Percentiles rank a stretch among this genome's conserved stretches.
Evolutionary conservation across 768 basidiomycete genomes (phyloP).

Genomic region (Lentinula raphanica): DNA sequence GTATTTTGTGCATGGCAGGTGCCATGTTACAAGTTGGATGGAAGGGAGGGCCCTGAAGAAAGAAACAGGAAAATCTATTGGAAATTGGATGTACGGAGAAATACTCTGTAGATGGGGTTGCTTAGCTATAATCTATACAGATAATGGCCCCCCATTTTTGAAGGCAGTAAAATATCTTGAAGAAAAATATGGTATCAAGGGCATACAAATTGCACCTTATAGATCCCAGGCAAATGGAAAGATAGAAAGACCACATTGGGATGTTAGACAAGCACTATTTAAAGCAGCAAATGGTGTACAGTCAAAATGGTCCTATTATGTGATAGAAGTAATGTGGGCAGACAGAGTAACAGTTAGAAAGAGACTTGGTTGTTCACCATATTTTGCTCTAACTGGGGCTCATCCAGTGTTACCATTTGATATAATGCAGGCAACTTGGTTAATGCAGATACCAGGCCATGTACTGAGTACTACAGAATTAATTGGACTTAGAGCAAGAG

Average conservation of each 20-base stretch:
- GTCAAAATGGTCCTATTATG: not conserved
- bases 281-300: not conserved
- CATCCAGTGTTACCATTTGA: too few relatives aligned
- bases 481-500: too few relatives aligned
- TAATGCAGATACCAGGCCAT: too few relatives aligned
- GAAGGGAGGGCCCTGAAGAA: constrained; percentile 4
- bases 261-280: not conserved
- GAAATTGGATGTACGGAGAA: constrained; percentile 5
- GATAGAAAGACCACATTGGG: not conserved
- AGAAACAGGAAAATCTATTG: not conserved
- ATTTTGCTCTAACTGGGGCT: too few relatives aligned
- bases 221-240: constrained; percentile 22
- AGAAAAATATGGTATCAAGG: constrained; percentile 20
- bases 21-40: constrained; percentile 2
- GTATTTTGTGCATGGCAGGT: constrained; percentile 1
- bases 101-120: constrained; percentile 24
- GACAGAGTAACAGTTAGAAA: too few relatives aligned
- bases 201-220: constrained; percentile 26
- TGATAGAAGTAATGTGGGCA: not conserved
- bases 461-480: too few relatives aligned
- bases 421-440: too few relatives aligned
- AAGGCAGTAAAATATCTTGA: constrained; percentile 17
- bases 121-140: constrained; percentile 22
- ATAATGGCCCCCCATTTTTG: constrained; percentile 21
- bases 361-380: too few relatives aligned